Evolutionary conservation across 495 filamentous ascomycete genomes (phyloP), one percentile per base, ranked within the genome.

Genomic region (Evernia prunastri): DNA sequence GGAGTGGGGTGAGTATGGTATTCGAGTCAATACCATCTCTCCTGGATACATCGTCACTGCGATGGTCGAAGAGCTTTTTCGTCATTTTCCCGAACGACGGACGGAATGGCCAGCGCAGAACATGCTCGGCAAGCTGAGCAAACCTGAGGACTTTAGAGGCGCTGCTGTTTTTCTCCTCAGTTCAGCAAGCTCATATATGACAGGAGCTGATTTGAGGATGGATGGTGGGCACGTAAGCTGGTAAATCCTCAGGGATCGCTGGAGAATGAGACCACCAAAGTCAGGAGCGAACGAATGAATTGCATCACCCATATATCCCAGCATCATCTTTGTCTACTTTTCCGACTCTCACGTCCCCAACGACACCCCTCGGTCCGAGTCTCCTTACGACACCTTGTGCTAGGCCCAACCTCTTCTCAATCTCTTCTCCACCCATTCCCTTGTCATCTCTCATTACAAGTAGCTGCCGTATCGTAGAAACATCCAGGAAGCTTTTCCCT

Each of bases 11-110:
- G 73, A 76, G 66, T 82, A 93, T 74, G 88, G 87, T 59, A 97
- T 97, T 73, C 89, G 93, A 5, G 92, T 96, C 65, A 97, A 97
- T 78, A 95, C 92, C 47, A 87, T 97, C 69, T 96, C 90, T 18
- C 93, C 93, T 0, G 93, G 93, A 39, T 97, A 97, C 72, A 96
- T 97, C 67, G 85, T 94, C 59, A 96, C 92, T n/a, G 82, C 84
- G 39, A 95, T 96, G 91, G 90, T 93, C 15, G 85, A 89, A 71
- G 82, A 85, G 54, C 79, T 96, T 37, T 93, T 96, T 68, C 77
- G 86, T 49, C 72, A 86, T 59, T 89, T 80, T 69, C 90, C 91
- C 10, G 90, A 96, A 75, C 82, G 90, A 42, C 78, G 79, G 63
- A 81, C 82, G 33, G 85, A 87, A 58, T 97, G 92, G 92, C 85